Evolutionary conservation across 2,329 filamentous ascomycete species (phyloP), one percentile per base, ranked within the genome.

Genomic region (Verticillium nubilum): DNA sequence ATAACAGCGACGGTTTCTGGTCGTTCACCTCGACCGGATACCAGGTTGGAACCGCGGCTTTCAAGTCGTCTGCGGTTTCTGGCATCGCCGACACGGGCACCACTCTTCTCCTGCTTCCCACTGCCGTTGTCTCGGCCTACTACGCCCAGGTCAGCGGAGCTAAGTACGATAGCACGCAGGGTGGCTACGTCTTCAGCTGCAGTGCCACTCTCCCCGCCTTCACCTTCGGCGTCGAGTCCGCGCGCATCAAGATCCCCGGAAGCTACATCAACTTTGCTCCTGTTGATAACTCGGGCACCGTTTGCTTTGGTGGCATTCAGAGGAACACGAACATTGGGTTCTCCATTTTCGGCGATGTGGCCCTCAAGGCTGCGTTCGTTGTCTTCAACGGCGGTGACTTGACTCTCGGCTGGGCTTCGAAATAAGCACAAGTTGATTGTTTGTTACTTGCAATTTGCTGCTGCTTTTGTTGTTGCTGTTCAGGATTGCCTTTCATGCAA

Each of bases 281-380:
- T 35, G 70, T 78, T 56, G 73, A 66, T n/a, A 74, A 77, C 62
- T 61, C 58, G 23, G 63, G 57, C 3, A 58, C 57, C 17, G 75
- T 57, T 35, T 88, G 86, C 78, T 86, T 77, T 65, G 85, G 85
- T 62, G 86, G 85, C 58, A 79, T 88, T 57, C 85, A 88, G 76
- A 72, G 60, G 55, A 60, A 56, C 61, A 27, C 52, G 17, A 59
- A 54, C 52, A 58, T 63, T 5, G 60, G 56, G 9, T 74, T 85
- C 67, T 80, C 74, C 66, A 87, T 88, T 71, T 84, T 86, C 60
- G 86, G 86, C 29, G 85, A 87, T 65, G 76, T 86, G 63, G 86
- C 87, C 75, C 76, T 88, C 60, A 87, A 87, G 80, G 78, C 77
- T 65, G 80, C 84, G 67, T 87, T 84, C 64, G 82, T 82, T 53